Conservation (phyloP, 2,329 filamentous ascomycete genomes). For the Nothophaeocryptopus gaeumannii region DNA sequence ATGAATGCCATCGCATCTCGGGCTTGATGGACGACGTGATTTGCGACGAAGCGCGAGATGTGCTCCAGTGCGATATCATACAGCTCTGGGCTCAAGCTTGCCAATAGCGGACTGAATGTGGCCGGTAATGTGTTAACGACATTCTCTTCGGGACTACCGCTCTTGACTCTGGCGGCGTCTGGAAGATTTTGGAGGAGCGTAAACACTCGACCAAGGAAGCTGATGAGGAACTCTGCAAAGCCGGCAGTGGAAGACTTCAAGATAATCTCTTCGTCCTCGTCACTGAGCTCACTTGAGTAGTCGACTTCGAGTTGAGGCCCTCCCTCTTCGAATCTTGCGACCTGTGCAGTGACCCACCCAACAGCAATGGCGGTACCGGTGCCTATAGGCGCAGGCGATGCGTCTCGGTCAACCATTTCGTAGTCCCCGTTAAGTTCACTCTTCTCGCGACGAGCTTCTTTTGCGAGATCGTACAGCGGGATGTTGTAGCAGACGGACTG, state of each 20-base stretch:
- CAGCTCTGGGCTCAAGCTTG: slow-evolving; percentile 85
- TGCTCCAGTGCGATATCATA: slow-evolving; percentile 92
- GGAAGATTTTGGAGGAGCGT: slow-evolving; percentile 92
- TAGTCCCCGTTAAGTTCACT: slow-evolving; percentile 34
- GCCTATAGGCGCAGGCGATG: slow-evolving; percentile 19
- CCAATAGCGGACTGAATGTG: slow-evolving; percentile 84
- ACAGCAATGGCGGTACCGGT: slow-evolving; percentile 63
- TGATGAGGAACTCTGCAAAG: slow-evolving; percentile 86
- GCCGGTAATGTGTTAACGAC: slow-evolving; percentile 94
- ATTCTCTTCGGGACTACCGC: slow-evolving; percentile 91
- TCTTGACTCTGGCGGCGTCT: slow-evolving; percentile 81
- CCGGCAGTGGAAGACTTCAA: slow-evolving; percentile 90
- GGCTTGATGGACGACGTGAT: slow-evolving; percentile 94
- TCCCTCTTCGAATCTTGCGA: slow-evolving; percentile 88
- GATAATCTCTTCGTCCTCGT: slow-evolving; percentile 83
- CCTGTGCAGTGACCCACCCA: slow-evolving; percentile 90
- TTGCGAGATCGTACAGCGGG: slow-evolving; percentile 78
- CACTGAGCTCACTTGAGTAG: slow-evolving; percentile 75
- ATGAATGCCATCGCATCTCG: slow-evolving; percentile 99
- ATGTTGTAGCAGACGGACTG: slow-evolving; percentile 96
- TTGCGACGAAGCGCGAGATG: slow-evolving; percentile 83
- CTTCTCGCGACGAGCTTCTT: slow-evolving; percentile 47
- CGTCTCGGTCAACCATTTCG: slow-evolving; percentile 28
- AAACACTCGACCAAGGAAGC: slow-evolving; percentile 90
- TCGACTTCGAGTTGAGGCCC: slow-evolving; percentile 82